Conservation (phyloP, 2,329 filamentous ascomycete genomes). For the Periconia macrospinosa region DNA sequence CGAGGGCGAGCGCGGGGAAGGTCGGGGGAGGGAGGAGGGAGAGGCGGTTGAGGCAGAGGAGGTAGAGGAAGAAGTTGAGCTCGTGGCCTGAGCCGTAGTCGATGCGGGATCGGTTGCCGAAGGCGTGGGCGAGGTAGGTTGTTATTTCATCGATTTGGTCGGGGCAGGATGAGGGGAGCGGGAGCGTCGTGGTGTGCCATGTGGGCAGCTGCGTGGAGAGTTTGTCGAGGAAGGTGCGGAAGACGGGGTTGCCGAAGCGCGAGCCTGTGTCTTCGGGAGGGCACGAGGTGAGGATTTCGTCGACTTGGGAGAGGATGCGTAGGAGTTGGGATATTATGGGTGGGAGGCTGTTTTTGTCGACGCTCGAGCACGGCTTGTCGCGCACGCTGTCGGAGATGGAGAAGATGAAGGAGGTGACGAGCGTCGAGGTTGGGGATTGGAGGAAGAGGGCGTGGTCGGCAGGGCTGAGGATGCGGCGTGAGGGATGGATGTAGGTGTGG, state of each 20-base stretch:
- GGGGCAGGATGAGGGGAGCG: slow-evolving; percentile 56
- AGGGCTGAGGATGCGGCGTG: slow-evolving; percentile 77
- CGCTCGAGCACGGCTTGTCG: slow-evolving; percentile 65
- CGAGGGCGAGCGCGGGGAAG: slow-evolving; percentile 74
- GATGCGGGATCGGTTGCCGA: slow-evolving; percentile 79
- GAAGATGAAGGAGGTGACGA: slow-evolving; percentile 85
- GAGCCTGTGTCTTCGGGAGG: slow-evolving; percentile 89
- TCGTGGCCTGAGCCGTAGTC: slow-evolving; percentile 98
- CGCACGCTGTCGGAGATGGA: slow-evolving; percentile 79
- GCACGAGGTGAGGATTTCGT: slow-evolving; percentile 65
- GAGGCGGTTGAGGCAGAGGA: slow-evolving; percentile 89
- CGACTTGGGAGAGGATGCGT: slow-evolving; percentile 69
- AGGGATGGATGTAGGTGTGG: slow-evolving; percentile 67
- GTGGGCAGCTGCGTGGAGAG: slow-evolving; percentile 49
- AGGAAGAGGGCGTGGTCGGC: slow-evolving; percentile 82
- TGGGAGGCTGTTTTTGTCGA: slow-evolving; percentile 63
- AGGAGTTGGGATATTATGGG: slow-evolving; percentile 66
- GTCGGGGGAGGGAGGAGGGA: slow-evolving; percentile 64
- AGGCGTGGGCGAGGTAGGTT: slow-evolving; percentile 78
- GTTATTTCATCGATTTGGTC: slow-evolving; percentile 70
- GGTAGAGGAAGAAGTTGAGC: slow-evolving; percentile 95
- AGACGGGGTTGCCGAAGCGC: slow-evolving; percentile 91
- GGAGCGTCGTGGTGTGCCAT: slow-evolving; percentile 62
- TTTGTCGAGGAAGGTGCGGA: slow-evolving; percentile 77
- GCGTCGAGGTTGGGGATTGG: slow-evolving; percentile 70